These are phyloP conservation scores for Aspergillus sp. DNA, from an alignment of 2,329 filamentous ascomycete genomes.

Conservation along the genomic window DNA sequence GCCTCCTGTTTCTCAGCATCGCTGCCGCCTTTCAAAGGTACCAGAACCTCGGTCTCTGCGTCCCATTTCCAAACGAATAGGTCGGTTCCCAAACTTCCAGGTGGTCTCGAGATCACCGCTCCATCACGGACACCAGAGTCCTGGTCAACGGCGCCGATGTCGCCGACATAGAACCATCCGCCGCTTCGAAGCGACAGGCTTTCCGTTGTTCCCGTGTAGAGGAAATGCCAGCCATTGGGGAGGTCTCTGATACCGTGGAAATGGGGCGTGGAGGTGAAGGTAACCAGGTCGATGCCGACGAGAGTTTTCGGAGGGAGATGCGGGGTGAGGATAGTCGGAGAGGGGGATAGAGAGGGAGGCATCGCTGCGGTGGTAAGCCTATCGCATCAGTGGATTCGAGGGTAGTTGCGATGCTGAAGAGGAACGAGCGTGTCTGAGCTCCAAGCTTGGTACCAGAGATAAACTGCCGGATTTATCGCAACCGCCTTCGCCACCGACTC, in stretches of 20 bases:
- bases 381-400: neutral
- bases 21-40: slow-evolving; percentile 19
- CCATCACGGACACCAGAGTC: slow-evolving; percentile 4
- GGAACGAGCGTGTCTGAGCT: no score
- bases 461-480: no score
- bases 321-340: slow-evolving; percentile 36
- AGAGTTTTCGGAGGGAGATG: slow-evolving; percentile 38
- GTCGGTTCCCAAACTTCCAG: slow-evolving; percentile 26
- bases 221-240: slow-evolving; percentile 50
- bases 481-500: no score
- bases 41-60: slow-evolving; percentile 25
- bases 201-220: slow-evolving; percentile 51
- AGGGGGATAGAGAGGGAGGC: slow-evolving; percentile 18
- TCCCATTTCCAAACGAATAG: slow-evolving; percentile 50
- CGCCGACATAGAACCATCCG: slow-evolving; percentile 49
- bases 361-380: slow-evolving; percentile 3
- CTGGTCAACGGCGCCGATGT: slow-evolving; percentile 17
- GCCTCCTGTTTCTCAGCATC: slow-evolving; percentile 38
- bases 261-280: slow-evolving; percentile 53
- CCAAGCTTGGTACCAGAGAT: no score
- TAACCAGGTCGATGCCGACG: slow-evolving; percentile 46
- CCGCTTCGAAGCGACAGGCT: slow-evolving; percentile 53
- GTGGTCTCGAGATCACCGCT: slow-evolving; percentile 8
- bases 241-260: slow-evolving; percentile 54
- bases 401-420: no score